Evolutionary conservation across 225 moss, liverwort and hornwort species (phyloP).

Genomic region (Pseudisothecium myosuroides): DNA sequence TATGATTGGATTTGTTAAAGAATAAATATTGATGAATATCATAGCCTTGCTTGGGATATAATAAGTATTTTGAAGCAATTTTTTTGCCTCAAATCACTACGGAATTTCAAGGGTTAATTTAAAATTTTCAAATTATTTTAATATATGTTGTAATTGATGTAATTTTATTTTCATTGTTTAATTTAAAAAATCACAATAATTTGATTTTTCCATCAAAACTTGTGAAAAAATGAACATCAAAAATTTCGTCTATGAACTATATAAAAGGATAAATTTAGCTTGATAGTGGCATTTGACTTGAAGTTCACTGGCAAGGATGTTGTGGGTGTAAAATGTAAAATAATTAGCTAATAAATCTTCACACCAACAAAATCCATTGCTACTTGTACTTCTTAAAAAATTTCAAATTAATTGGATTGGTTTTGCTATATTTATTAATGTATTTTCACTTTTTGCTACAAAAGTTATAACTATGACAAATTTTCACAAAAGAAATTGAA

Average conservation of each 20-base stretch:
- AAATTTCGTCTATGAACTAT: neutral
- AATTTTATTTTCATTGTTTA: neutral
- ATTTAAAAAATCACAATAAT: too few relatives aligned
- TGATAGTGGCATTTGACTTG: neutral
- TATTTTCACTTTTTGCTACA: neutral
- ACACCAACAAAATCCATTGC: neutral
- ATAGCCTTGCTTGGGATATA: neutral
- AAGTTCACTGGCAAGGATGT: neutral
- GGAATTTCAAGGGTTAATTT: fast-evolving
- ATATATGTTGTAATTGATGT: neutral
- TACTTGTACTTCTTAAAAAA: neutral
- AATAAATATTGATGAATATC: neutral
- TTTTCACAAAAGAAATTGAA: neutral
- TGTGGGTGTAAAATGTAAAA: neutral
- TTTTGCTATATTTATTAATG: neutral
- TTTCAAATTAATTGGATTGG: neutral
- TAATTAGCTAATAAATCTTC: neutral
- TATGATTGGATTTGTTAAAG: fast-evolving
- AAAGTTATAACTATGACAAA: neutral
- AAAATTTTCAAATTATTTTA: neutral
- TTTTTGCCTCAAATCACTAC: neutral
- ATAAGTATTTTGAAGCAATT: neutral
- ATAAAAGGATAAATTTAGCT: neutral
- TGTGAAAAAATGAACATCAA: neutral
- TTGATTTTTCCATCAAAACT: neutral